A percentile compares a stretch with the other conserved stretches of the same genome.
These are phyloP conservation scores for Brettanomyces anomalus DNA, from an alignment of 805 yeast genomes.

Conservation along the genomic window DNA sequence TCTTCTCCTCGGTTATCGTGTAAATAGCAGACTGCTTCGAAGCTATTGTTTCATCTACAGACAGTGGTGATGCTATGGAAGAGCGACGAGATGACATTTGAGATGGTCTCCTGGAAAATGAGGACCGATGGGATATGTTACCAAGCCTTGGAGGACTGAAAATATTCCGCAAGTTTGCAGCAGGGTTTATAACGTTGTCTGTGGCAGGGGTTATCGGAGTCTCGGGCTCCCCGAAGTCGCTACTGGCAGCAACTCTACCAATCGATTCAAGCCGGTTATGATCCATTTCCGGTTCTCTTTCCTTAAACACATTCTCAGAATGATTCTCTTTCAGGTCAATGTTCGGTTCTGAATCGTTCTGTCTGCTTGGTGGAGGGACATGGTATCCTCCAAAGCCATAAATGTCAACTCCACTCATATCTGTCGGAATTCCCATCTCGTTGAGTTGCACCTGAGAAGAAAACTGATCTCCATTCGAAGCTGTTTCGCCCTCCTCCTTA, in stretches of 20 bases:
- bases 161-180: slow-evolving; percentile 17
- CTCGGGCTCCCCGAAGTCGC: background rate
- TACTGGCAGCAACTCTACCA: background rate
- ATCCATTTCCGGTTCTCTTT: slow-evolving; percentile 2
- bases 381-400: slow-evolving; percentile 26
- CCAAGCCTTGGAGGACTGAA: slow-evolving; percentile 21
- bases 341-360: slow-evolving; percentile 1
- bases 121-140: background rate
- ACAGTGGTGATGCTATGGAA: slow-evolving; percentile 1
- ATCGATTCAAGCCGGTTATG: background rate
- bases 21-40: slow-evolving; percentile 14
- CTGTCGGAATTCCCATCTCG: slow-evolving; percentile 8
- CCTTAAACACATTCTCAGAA: background rate
- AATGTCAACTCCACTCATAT: slow-evolving; percentile 17
- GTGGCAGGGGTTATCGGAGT: slow-evolving; percentile 14
- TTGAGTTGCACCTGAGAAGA: background rate
- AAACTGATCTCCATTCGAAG: too few relatives aligned
- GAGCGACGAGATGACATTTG: background rate
- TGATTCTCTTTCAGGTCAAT: background rate
- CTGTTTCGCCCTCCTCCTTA: too few relatives aligned
- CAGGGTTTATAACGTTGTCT: slow-evolving; percentile 12
- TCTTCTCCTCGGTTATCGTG: slow-evolving; percentile 18
- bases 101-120: background rate
- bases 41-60: slow-evolving; percentile 6
- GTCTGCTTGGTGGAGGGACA: slow-evolving; percentile 12